phyloP scores from a whole-genome alignment of 2,329 filamentous ascomycete genomes.

The Parastagonospora nodorum region DNA sequence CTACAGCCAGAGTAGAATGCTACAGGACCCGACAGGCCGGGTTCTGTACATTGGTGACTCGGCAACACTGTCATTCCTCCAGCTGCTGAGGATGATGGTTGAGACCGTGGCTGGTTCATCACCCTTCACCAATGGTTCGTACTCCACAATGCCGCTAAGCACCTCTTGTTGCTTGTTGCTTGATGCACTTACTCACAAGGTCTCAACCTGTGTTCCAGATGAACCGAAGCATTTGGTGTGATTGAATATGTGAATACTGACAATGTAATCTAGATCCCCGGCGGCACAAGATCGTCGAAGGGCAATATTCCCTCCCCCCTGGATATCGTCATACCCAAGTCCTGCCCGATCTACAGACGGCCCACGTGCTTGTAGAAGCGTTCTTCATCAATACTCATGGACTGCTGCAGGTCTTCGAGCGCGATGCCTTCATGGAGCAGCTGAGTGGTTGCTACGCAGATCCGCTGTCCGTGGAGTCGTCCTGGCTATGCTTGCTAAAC shows the following conservation, averaged over 20 bases:
- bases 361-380: slow-evolving; percentile 60
- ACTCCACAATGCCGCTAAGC: background rate
- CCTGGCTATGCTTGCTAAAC: slow-evolving; percentile 64
- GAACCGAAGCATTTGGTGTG: no score
- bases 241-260: no score
- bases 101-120: slow-evolving; percentile 60
- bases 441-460: slow-evolving; percentile 62
- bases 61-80: slow-evolving; percentile 64
- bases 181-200: no score
- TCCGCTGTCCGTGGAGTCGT: slow-evolving; percentile 56
- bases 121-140: slow-evolving; percentile 56
- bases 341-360: slow-evolving; percentile 61
- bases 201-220: no score
- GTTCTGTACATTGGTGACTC: slow-evolving; percentile 68
- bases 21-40: slow-evolving; percentile 63
- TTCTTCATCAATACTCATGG: slow-evolving; percentile 69
- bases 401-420: slow-evolving; percentile 65
- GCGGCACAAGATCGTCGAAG: slow-evolving; percentile 63
- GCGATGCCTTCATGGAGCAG: slow-evolving; percentile 54
- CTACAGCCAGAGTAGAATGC: slow-evolving; percentile 61
- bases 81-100: slow-evolving; percentile 65
- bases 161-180: no score
- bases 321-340: slow-evolving; percentile 56
- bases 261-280: slow-evolving; percentile 51
- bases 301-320: slow-evolving; percentile 55